Conservation (phyloP, 2,329 filamentous ascomycete genomes). For the Diaporthe citriasiana region DNA sequence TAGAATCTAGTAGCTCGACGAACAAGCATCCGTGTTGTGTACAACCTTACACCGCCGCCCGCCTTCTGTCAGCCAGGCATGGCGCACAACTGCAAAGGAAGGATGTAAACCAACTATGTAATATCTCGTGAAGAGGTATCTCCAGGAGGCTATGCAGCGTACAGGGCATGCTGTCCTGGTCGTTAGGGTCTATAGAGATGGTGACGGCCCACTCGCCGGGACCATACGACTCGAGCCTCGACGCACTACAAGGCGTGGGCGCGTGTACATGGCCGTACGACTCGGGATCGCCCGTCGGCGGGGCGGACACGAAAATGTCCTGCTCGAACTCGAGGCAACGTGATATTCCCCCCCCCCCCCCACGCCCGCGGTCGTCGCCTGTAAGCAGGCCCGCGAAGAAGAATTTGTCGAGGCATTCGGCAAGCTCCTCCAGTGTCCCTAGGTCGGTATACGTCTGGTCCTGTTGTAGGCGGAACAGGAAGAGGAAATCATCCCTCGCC, state of each 20-base stretch:
- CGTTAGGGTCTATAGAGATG: background rate
- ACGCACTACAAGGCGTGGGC: background rate
- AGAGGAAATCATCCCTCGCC: background rate
- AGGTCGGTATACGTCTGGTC: background rate
- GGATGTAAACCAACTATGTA: background rate
- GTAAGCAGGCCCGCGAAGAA: slow-evolving; percentile 7
- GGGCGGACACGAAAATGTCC: background rate
- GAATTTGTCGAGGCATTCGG: background rate
- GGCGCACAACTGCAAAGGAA: background rate
- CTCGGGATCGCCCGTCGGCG: background rate
- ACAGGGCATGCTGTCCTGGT: background rate
- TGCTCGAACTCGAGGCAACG: background rate
- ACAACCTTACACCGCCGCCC: background rate
- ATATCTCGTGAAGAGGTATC: background rate
- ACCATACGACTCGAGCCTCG: background rate
- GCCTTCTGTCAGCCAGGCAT: background rate
- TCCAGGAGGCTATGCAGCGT: background rate
- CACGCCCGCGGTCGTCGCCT: background rate
- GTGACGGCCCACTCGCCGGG: background rate
- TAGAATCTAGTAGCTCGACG: background rate
- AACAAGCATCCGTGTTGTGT: background rate
- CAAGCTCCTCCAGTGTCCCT: background rate
- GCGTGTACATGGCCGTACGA: background rate
- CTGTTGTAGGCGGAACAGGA: background rate
- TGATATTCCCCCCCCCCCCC: background rate